Percentiles rank a stretch among this genome's conserved stretches.
Conservation (phyloP, 106 monocot genomes). For the Posidonia australis region DNA sequence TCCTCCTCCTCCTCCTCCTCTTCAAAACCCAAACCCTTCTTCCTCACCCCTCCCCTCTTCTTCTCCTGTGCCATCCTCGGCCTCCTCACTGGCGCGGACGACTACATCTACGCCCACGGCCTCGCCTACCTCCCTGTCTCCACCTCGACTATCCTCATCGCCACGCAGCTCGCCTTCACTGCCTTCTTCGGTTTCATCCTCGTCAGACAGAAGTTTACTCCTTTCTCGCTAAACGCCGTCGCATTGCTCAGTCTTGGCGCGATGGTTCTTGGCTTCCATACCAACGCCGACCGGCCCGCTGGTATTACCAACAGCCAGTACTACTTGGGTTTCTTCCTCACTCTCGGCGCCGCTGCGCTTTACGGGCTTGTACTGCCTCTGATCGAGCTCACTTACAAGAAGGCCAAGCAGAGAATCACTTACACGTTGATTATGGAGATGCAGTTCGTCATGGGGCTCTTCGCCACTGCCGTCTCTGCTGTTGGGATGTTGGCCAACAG, state of each 20-base stretch:
- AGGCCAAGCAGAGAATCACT: conserved; percentile 14
- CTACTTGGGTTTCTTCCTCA: conserved; percentile 11
- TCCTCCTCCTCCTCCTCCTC: background rate
- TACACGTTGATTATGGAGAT: conserved; percentile 41
- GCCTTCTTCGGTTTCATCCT: conserved; percentile 16
- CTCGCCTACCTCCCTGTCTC: conserved; percentile 13
- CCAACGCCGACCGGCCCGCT: background rate
- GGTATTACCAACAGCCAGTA: conserved; percentile 3
- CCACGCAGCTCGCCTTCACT: conserved; percentile 15
- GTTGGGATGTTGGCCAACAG: conserved; percentile 14
- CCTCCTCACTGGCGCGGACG: conserved; percentile 14
- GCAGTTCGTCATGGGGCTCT: conserved; percentile 19
- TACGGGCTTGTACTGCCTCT: conserved; percentile 38
- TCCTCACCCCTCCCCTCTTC: conserved; percentile 7
- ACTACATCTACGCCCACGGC: conserved; percentile 10
- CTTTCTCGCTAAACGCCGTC: conserved; percentile 17
- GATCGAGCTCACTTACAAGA: conserved; percentile 28
- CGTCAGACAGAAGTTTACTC: conserved; percentile 12
- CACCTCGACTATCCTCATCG: conserved; percentile 6
- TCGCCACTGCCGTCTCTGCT: conserved; percentile 5
- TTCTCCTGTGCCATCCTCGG: conserved; percentile 18
- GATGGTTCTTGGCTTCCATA: conserved; percentile 4
- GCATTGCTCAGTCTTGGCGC: conserved; percentile 11
- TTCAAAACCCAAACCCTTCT: too few relatives aligned
- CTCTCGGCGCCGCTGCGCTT: conserved; percentile 3